Evolutionary conservation across 2,329 filamentous ascomycete genomes (phyloP), one percentile per base, ranked within the genome.

Genomic region (Nectriaceae sp.): DNA sequence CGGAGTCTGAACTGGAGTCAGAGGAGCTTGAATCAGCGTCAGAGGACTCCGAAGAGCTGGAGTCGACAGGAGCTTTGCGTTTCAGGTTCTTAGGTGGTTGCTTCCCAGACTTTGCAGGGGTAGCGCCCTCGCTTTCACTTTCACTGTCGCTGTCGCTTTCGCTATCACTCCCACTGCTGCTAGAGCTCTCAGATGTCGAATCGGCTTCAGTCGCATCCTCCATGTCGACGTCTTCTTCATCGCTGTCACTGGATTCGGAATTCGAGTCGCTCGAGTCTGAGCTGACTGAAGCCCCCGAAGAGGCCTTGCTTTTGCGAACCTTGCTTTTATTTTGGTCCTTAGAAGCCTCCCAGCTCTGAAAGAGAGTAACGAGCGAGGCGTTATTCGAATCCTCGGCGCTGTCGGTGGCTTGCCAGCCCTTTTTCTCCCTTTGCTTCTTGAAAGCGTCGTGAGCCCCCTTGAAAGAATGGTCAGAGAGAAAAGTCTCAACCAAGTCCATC

Each of bases 401-500:
- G 52, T 60, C 37, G 40, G 52, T 55, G 18, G 69, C 54, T 18
- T 63, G 61, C 74, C 74, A 79, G 42, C 75, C 76, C 55, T 78
- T 77, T 68, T 72, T 75, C 64, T 70, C 77, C 44, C 80, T 75
- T 63, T 90, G 83, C 64, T 84, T 82, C 59, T 76, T 74, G 62
- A 90, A 86, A 4, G 82, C 79, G 50, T 76, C 72, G 61, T 79
- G 80, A 39, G 87, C 81, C 49, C 76, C 75, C 40, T 75, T 68
- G 60, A 89, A 87, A n/a, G 82, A 79, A 65, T 87, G 78, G 39
- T 85, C 78, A 36, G 77, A 76, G 42, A 91, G 75, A 67, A 90
- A 91, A 19, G 72, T 69, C 53, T 83, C 82, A 60, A 91, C 78
- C 15, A 89, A 73, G 52, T 84, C 80, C 63, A 91, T 73, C 29